These are phyloP conservation scores for Saccharomycopsis malanga DNA, from an alignment of 805 yeast species.

Conservation along the genomic window DNA sequence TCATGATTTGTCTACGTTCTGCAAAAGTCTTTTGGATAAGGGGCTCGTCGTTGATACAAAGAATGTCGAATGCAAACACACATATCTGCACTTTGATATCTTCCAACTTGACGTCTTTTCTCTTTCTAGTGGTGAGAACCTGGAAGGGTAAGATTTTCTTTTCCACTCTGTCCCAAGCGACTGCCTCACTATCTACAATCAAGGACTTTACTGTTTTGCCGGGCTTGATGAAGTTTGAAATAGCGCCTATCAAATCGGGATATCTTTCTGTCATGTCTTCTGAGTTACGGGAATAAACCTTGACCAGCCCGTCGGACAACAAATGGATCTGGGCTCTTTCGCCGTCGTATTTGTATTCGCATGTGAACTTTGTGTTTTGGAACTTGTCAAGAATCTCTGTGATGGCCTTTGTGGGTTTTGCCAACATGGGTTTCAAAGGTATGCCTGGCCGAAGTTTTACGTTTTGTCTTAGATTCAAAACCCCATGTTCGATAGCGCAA, in stretches of 20 bases:
- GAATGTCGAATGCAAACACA: constrained; percentile 82
- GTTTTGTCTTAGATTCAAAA: constrained; percentile 54
- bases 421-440: constrained; percentile 96
- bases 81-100: constrained; percentile 90
- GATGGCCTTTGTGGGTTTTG: constrained; percentile 92
- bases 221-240: constrained; percentile 47
- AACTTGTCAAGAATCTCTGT: constrained; percentile 89
- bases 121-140: constrained; percentile 83
- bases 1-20: constrained; percentile 61
- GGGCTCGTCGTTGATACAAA: constrained; percentile 68
- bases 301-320: constrained; percentile 54
- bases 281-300: constrained; percentile 86
- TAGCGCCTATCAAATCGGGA: constrained; percentile 76
- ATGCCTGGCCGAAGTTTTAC: constrained; percentile 84
- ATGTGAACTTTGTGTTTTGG: constrained; percentile 77
- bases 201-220: constrained; percentile 41
- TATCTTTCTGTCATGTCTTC: constrained; percentile 96
- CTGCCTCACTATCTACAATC: constrained; percentile 93
- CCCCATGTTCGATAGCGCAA: constrained; percentile 60
- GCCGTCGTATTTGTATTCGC: constrained; percentile 97
- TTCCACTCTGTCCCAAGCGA: constrained; percentile 84
- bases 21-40: constrained; percentile 57
- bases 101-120: constrained; percentile 83
- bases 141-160: constrained; percentile 90
- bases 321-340: constrained; percentile 94